phyloP scores from a whole-genome alignment of 2,329 filamentous ascomycete species.

The Mycosphaerella sp. region DNA sequence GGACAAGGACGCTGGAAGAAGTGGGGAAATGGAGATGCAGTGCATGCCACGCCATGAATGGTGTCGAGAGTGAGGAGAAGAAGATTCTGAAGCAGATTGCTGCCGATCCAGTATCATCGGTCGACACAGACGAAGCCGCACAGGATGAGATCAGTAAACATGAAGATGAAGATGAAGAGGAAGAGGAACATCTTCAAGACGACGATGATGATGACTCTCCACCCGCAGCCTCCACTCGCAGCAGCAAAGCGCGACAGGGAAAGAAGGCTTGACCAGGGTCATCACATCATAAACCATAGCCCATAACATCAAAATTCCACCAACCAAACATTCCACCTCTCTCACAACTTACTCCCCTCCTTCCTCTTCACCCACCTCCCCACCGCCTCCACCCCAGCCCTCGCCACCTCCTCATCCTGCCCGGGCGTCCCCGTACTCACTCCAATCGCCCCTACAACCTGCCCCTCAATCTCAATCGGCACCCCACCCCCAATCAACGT shows the following conservation, averaged over 20 bases:
- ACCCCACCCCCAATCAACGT: conserved; percentile 50
- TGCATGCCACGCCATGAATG: conserved; percentile 75
- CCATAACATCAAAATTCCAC: conserved; percentile 4
- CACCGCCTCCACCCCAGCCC: conserved; percentile 47
- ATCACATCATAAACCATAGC: not conserved
- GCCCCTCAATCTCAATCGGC: conserved; percentile 45
- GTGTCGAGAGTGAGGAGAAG: conserved; percentile 68
- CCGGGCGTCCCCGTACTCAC: conserved; percentile 50
- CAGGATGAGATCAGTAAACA: conserved; percentile 8
- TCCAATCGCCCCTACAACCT: conserved; percentile 49
- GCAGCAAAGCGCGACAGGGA: conserved; percentile 38
- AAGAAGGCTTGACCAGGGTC: conserved; percentile 28
- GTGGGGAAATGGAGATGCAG: conserved; percentile 84
- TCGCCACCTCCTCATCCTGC: conserved; percentile 50
- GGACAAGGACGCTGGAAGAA: conserved; percentile 68
- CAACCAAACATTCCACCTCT: not conserved
- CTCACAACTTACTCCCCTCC: conserved; percentile 36
- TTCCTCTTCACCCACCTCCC: conserved; percentile 32
- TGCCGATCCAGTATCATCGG: conserved; percentile 8
- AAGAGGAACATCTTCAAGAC: conserved; percentile 25
- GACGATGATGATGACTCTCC: conserved; percentile 23
- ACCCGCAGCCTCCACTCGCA: conserved; percentile 34
- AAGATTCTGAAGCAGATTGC: conserved; percentile 62
- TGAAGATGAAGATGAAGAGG: conserved; percentile 21
- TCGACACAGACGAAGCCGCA: not conserved